A percentile compares a stretch with the other conserved stretches of the same genome.
Evolutionary conservation across 148 eudicot genomes (phyloP).

Genomic region (Fagopyrum homotropicum): DNA sequence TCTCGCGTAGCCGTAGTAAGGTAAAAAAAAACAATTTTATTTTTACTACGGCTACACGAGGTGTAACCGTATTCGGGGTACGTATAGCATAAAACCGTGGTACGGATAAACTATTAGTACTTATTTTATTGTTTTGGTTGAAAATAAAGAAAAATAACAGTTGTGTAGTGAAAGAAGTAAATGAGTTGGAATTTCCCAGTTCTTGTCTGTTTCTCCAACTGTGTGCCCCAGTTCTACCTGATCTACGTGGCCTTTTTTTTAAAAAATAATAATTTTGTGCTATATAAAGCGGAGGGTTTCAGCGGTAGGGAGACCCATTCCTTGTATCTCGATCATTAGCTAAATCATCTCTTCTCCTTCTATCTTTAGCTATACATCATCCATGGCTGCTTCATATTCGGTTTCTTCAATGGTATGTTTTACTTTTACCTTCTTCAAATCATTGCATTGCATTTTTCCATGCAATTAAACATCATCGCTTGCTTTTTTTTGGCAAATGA

Average conservation of each 20-base stretch:
- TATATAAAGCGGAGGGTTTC: background rate
- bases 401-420: background rate
- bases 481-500: too few species aligned
- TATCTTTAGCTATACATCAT: background rate
- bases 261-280: background rate
- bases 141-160: too few species aligned
- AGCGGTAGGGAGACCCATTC: background rate
- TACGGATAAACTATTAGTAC: too few species aligned
- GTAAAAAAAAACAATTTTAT: too few species aligned
- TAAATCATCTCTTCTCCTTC: background rate
- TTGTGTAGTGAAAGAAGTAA: too few species aligned
- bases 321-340: background rate
- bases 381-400: conserved; percentile 5
- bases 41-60: too few species aligned
- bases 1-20: too few species aligned
- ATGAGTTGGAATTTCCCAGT: background rate
- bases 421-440: too few species aligned
- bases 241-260: background rate
- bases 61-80: background rate
- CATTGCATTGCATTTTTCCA: too few species aligned
- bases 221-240: background rate
- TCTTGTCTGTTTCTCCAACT: background rate
- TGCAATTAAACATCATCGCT: too few species aligned
- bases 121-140: too few species aligned
- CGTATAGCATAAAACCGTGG: too few species aligned